A percentile compares a stretch with the other conserved stretches of the same genome.
Evolutionary conservation across 2,329 filamentous ascomycete species (phyloP).

Genomic region (Calonectria pauciramosa): DNA sequence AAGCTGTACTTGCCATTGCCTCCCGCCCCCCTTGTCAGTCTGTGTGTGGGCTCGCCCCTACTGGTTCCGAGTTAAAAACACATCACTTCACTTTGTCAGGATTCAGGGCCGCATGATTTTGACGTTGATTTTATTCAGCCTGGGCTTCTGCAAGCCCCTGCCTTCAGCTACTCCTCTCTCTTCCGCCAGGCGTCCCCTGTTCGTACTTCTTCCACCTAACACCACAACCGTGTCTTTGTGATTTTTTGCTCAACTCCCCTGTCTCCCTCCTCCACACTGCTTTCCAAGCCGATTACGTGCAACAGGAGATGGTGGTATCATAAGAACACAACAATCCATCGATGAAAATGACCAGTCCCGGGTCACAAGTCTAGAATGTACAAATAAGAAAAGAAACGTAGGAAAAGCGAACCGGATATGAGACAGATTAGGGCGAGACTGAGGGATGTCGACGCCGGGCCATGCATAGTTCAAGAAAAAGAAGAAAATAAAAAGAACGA

Average conservation of each 20-base stretch:
- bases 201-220: constrained; percentile 24
- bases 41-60: too few relatives aligned
- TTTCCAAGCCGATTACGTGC: constrained; percentile 48
- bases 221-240: constrained; percentile 22
- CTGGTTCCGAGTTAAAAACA: neutral
- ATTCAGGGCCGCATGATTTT: constrained; percentile 25
- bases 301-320: constrained; percentile 50
- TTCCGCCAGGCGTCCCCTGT: constrained; percentile 33
- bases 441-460: constrained; percentile 46
- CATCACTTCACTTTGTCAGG: neutral
- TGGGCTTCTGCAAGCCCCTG: constrained; percentile 38
- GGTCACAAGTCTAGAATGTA: constrained; percentile 53
- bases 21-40: too few relatives aligned
- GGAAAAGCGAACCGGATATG: constrained; percentile 45
- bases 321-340: constrained; percentile 43
- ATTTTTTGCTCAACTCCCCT: constrained; percentile 25
- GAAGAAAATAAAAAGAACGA: constrained; percentile 29
- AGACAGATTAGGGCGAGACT: constrained; percentile 51
- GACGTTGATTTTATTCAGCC: constrained; percentile 40
- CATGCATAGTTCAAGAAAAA: constrained; percentile 42
- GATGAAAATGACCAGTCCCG: constrained; percentile 46
- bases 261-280: constrained; percentile 31
- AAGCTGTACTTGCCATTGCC: too few relatives aligned
- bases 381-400: constrained; percentile 43
- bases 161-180: constrained; percentile 27